These are phyloP conservation scores for Raffaelea albimanens DNA, from an alignment of 2,329 filamentous ascomycete genomes.

Conservation along the genomic window DNA sequence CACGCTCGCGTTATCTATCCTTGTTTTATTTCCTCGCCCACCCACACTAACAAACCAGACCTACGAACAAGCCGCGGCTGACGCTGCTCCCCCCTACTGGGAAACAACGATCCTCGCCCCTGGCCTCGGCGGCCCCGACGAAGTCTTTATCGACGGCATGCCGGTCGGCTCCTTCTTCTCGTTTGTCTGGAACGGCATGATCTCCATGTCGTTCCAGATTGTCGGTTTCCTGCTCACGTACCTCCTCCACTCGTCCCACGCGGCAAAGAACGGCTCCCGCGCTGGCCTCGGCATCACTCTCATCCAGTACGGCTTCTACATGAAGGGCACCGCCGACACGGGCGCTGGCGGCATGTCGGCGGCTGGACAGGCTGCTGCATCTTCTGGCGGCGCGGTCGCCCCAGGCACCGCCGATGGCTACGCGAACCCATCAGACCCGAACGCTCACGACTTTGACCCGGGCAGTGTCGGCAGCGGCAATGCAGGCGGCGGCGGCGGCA, in stretches of 20 bases:
- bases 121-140: slow-evolving; percentile 78
- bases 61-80: slow-evolving; percentile 95
- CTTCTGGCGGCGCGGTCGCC: slow-evolving; percentile 30
- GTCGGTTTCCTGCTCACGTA: slow-evolving; percentile 97
- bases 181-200: slow-evolving; percentile 90
- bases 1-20: background rate
- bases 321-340: slow-evolving; percentile 54
- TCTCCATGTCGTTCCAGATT: slow-evolving; percentile 93
- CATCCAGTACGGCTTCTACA: slow-evolving; percentile 93
- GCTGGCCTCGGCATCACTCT: slow-evolving; percentile 91
- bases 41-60: slow-evolving; percentile 44
- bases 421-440: slow-evolving; percentile 72
- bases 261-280: slow-evolving; percentile 92
- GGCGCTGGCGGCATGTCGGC: slow-evolving; percentile 33
- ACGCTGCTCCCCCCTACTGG: slow-evolving; percentile 96
- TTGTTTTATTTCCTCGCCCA: background rate
- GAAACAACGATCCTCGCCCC: slow-evolving; percentile 96
- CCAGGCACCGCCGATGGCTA: slow-evolving; percentile 41
- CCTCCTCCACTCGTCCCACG: slow-evolving; percentile 93
- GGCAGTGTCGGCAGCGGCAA: slow-evolving; percentile 44
- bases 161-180: slow-evolving; percentile 82
- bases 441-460: slow-evolving; percentile 80
- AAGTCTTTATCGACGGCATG: slow-evolving; percentile 94
- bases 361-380: slow-evolving; percentile 24
- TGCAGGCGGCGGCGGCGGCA: slow-evolving; percentile 24